Evolutionary conservation across 345 rosid species (phyloP), one percentile per base, ranked within the genome.

Genomic region (Punica granatum): DNA sequence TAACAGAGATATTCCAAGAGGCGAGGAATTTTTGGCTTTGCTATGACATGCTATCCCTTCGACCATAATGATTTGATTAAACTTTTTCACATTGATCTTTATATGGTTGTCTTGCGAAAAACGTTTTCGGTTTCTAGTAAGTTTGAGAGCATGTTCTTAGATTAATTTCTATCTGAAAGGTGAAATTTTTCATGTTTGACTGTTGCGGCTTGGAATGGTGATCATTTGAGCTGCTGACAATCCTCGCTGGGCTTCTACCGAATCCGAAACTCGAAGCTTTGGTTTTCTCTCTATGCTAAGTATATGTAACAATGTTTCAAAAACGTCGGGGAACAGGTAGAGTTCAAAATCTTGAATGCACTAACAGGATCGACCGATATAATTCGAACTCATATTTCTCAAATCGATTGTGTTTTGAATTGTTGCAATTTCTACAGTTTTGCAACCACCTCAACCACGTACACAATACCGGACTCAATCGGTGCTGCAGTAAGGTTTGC

Each of bases 211-310:
- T 72, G 12, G 56, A 93, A 73, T 89, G 97, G 97, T 90, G 97
- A 96, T 90, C 98, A 39, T 90, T 84, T 69, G 94, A 90, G 74
- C 66, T 93, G 64, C 83, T 93, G 25, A 75, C 80, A 39, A 41
- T 90, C 81, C 84, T 93, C 37, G 90, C 96, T 3, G 97, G 98
- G 11, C 73, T 89, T 36, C 64, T 90, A 32, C 94, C 96, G 1
- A 90, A 88, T 75, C 92, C 96, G 3, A 69, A 80, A 84, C 97
- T 90, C 49, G 94, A 87, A 79, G 78, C 97, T 73, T 88, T 97
- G 53, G 92, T 88, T 60, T 81, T 88, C 3, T 88, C 97, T 7
- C 83, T 88, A 1, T 90, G 97, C 96, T 90, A 80, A 65, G 90
- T 9, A 58, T 18, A 21, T 37, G 54, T 39, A 44, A 41, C 65